phyloP scores from a whole-genome alignment of 305 asterid genomes.

The Solanum hybrid region DNA sequence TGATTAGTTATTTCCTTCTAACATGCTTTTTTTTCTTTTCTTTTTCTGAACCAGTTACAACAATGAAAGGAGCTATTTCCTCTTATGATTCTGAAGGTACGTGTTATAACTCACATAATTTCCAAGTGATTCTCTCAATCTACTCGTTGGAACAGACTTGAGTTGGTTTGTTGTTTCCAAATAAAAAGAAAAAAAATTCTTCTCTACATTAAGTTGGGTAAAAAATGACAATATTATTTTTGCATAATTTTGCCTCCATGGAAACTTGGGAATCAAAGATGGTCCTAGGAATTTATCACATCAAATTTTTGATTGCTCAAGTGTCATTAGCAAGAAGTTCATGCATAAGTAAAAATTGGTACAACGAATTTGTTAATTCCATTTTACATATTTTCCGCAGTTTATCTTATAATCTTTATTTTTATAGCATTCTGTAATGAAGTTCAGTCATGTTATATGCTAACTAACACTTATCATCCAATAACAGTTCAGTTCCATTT shows the following conservation, averaged over 20 bases:
- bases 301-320: not conserved
- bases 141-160: not conserved
- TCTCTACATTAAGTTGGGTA: not conserved
- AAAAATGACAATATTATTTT: not conserved
- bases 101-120: not conserved
- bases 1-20: not conserved
- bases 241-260: not conserved
- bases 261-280: not conserved
- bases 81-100: conserved; percentile 39
- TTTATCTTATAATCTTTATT: not conserved
- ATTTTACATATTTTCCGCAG: not conserved
- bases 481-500: not conserved
- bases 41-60: not conserved
- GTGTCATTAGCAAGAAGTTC: not conserved
- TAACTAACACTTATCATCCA: not conserved
- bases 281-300: not conserved
- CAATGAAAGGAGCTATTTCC: conserved; percentile 21
- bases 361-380: not conserved
- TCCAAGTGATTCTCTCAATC: not conserved
- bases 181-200: not conserved
- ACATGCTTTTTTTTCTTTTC: not conserved
- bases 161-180: not conserved
- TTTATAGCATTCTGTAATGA: not conserved
- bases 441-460: not conserved
- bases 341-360: not conserved